Conservation (phyloP, 1,139 yeast species). For the Suzukiozyma palmioleophila region DNA sequence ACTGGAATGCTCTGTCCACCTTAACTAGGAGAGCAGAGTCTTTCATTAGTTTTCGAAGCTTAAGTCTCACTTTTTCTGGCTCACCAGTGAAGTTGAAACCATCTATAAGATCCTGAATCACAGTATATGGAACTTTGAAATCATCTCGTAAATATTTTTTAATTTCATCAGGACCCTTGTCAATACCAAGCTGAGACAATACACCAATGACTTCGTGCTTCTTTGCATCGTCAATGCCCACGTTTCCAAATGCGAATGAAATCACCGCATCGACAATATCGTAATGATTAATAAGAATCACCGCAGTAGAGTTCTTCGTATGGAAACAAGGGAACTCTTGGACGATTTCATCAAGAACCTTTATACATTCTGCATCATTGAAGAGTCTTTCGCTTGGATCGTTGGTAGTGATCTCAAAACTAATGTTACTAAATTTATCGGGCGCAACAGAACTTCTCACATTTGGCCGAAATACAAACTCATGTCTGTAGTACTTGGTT, state of each 20-base stretch:
- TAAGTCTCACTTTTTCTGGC: constrained; percentile 57
- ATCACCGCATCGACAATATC: constrained; percentile 68
- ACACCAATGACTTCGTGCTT: constrained; percentile 63
- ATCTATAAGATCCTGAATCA: constrained; percentile 70
- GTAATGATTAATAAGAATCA: constrained; percentile 72
- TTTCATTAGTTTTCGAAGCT: constrained; percentile 64
- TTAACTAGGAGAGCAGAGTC: constrained; percentile 64
- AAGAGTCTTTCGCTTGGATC: constrained; percentile 36
- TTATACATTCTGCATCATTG: constrained; percentile 84
- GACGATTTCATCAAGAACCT: constrained; percentile 72
- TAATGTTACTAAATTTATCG: constrained; percentile 71
- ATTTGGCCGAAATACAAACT: constrained; percentile 74
- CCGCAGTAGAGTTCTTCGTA: constrained; percentile 35
- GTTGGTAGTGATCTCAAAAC: constrained; percentile 72
- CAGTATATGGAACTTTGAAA: constrained; percentile 73
- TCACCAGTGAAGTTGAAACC: constrained; percentile 72
- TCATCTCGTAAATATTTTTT: constrained; percentile 64
- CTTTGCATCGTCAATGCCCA: constrained; percentile 61
- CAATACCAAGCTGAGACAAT: constrained; percentile 72
- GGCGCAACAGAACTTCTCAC: constrained; percentile 61
- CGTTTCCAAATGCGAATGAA: constrained; percentile 66
- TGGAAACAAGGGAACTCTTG: constrained; percentile 62
- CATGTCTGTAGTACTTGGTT: constrained; percentile 68
- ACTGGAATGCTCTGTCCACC: constrained; percentile 58
- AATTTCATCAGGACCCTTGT: constrained; percentile 61